Conservation (phyloP, 805 yeast species). For the Blastobotrys terrestris region DNA sequence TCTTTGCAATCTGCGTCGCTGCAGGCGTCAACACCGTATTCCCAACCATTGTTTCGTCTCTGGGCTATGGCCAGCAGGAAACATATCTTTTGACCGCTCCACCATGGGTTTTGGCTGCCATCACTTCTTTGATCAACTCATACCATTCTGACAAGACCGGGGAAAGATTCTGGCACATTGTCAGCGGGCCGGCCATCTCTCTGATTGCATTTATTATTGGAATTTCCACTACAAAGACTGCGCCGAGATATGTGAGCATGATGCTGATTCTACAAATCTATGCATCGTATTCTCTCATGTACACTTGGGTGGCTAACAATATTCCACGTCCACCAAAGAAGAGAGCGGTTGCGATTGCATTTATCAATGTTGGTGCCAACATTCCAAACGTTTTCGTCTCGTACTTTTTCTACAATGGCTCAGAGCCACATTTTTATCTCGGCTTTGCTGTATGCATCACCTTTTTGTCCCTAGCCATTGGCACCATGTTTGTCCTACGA, state of each 20-base stretch:
- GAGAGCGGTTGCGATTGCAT: constrained; percentile 50
- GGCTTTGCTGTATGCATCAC: constrained; percentile 24
- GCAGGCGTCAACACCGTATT: constrained; percentile 57
- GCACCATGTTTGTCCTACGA: constrained; percentile 13
- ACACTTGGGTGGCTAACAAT: constrained; percentile 52
- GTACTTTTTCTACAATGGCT: constrained; percentile 16
- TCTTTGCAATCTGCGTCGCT: constrained; percentile 44
- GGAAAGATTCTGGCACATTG: constrained; percentile 46
- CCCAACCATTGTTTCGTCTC: constrained; percentile 54
- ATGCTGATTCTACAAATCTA: constrained; percentile 49
- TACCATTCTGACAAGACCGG: constrained; percentile 51
- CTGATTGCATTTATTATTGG: constrained; percentile 23
- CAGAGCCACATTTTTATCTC: constrained; percentile 23
- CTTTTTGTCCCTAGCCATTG: constrained; percentile 14
- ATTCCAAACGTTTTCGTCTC: constrained; percentile 25
- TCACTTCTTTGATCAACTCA: constrained; percentile 48
- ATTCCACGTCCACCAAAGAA: constrained; percentile 54
- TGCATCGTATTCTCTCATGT: constrained; percentile 46
- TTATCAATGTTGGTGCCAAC: constrained; percentile 38
- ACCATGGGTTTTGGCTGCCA: constrained; percentile 48
- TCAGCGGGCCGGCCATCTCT: constrained; percentile 40
- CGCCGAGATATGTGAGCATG: constrained; percentile 51
- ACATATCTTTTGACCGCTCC: constrained; percentile 56
- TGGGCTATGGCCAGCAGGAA: constrained; percentile 43
- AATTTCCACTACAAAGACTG: constrained; percentile 40